phyloP scores from a whole-genome alignment of 164 flowering plant genomes.

The Cinnamomum chago region DNA sequence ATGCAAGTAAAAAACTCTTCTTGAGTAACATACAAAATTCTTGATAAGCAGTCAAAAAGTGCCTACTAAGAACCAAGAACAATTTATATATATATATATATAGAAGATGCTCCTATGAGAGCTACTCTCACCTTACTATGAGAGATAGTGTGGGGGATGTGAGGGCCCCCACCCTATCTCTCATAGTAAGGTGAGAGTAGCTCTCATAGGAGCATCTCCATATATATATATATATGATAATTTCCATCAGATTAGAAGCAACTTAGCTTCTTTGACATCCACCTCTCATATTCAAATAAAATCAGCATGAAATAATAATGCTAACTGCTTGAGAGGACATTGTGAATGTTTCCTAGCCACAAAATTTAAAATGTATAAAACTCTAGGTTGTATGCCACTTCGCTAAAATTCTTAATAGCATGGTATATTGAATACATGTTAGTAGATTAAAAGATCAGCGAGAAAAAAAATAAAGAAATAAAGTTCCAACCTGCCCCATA shows the following conservation, averaged over 20 bases:
- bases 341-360: not conserved
- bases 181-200: too few relatives aligned
- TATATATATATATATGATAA: too few relatives aligned
- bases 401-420: not conserved
- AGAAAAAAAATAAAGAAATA: not conserved
- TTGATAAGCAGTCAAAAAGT: too few relatives aligned
- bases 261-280: not conserved
- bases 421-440: not conserved
- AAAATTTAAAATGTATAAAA: not conserved
- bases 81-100: too few relatives aligned
- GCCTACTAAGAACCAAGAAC: too few relatives aligned
- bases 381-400: not conserved
- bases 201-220: too few relatives aligned
- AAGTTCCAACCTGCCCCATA: constrained; percentile 78
- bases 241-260: not conserved
- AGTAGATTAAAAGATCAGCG: not conserved
- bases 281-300: not conserved
- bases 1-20: too few relatives aligned
- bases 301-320: not conserved
- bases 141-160: too few relatives aligned
- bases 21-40: too few relatives aligned
- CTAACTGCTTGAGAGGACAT: not conserved
- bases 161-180: too few relatives aligned
- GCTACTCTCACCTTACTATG: too few relatives aligned
- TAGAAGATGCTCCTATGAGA: too few relatives aligned